Evolutionary conservation across 371 early-diverging fungal genomes (phyloP).

Genomic region (Actinomucor elegans): DNA sequence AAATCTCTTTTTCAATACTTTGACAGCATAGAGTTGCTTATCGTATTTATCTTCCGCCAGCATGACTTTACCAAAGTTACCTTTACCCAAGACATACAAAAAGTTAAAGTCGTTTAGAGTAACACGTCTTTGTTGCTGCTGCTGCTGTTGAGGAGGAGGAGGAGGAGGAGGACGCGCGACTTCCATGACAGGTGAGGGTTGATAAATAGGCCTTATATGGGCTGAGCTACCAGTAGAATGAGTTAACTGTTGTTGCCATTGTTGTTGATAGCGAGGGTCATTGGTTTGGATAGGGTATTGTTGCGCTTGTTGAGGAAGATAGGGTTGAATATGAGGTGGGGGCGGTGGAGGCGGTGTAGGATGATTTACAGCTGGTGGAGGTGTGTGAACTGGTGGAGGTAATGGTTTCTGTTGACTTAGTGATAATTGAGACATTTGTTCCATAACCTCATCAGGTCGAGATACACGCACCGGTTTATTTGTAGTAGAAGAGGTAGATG

Average conservation of each 20-base stretch:
- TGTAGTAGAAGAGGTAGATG: slow-evolving; percentile 9
- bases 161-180: slow-evolving; percentile 1
- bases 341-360: slow-evolving; percentile 14
- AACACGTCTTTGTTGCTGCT: slow-evolving; percentile 20
- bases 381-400: not conserved
- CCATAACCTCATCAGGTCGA: slow-evolving; percentile 3
- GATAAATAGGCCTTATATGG: not conserved
- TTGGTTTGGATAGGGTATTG: slow-evolving; percentile 22
- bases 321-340: slow-evolving; percentile 25
- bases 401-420: slow-evolving; percentile 21
- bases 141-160: not conserved
- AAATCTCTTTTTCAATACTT: slow-evolving; percentile 96
- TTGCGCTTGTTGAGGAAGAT: slow-evolving; percentile 18
- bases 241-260: slow-evolving; percentile 3
- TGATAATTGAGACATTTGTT: slow-evolving; percentile 7
- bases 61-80: slow-evolving; percentile 99
- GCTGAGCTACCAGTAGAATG: not conserved
- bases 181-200: not conserved
- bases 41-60: slow-evolving; percentile 89
- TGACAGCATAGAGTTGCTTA: slow-evolving; percentile 92
- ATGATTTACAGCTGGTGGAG: not conserved
- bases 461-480: slow-evolving; percentile 15
- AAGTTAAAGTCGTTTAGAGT: slow-evolving; percentile 87
- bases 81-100: slow-evolving; percentile 94
- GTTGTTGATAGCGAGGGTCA: slow-evolving; percentile 16